Percentiles rank a stretch among this genome's conserved stretches.
Conservation (phyloP, 371 early-diverging fungal genomes). For the Cokeromyces recurvatus region DNA sequence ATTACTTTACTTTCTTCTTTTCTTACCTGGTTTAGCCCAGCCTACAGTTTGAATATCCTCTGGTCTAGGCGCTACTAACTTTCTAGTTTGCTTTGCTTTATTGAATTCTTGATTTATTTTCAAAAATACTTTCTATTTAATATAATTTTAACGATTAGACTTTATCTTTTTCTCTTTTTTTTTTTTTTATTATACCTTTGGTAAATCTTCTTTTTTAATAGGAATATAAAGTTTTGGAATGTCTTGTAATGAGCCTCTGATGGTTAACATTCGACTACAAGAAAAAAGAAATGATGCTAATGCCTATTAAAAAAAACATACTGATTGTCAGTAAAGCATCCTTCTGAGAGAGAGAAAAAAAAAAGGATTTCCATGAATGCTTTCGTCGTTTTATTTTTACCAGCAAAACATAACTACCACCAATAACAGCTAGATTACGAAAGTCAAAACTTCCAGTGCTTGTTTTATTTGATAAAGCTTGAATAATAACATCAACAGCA, state of each 20-base stretch:
- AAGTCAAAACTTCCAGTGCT: slow-evolving; percentile 35
- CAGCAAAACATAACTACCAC: slow-evolving; percentile 51
- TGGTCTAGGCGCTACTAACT: slow-evolving; percentile 48
- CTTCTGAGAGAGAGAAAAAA: no score
- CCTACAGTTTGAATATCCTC: slow-evolving; percentile 56
- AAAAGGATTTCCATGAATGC: no score
- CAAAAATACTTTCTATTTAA: slow-evolving; percentile 49
- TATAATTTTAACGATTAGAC: no score
- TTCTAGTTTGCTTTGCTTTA: slow-evolving; percentile 44
- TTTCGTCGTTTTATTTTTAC: slow-evolving; percentile 23
- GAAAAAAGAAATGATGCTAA: slow-evolving; percentile 44
- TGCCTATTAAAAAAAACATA: slow-evolving; percentile 13
- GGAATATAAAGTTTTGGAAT: slow-evolving; percentile 72
- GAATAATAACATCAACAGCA: slow-evolving; percentile 59
- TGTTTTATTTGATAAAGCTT: slow-evolving; percentile 45
- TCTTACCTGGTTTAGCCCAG: slow-evolving; percentile 58
- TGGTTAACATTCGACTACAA: slow-evolving; percentile 54
- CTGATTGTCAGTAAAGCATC: no score
- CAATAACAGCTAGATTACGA: slow-evolving; percentile 54
- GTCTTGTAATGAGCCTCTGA: slow-evolving; percentile 50
- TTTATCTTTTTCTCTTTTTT: not conserved
- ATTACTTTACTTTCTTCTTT: no score
- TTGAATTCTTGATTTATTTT: slow-evolving; percentile 54
- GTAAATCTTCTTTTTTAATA: slow-evolving; percentile 60
- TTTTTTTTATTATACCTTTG: slow-evolving; percentile 39